phyloP scores from a whole-genome alignment of 345 rosid species.

The Combretum micranthum region DNA sequence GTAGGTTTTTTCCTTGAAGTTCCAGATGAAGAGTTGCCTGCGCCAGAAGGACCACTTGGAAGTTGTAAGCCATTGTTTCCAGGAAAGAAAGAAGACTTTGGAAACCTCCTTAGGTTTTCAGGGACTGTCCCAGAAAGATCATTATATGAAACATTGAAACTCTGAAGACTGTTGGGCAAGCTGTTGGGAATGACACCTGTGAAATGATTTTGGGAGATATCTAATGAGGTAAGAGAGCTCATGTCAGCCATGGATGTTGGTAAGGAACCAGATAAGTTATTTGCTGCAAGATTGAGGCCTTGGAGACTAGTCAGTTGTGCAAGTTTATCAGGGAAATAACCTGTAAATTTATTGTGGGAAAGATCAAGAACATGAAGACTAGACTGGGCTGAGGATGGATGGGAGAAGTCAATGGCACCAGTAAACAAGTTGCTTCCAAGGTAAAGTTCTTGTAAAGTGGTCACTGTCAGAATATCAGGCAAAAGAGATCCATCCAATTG shows the following conservation, averaged over 20 bases:
- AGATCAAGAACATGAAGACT: slow-evolving; percentile 67
- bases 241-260: slow-evolving; percentile 71
- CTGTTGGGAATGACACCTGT: slow-evolving; percentile 73
- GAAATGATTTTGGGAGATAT: slow-evolving; percentile 73
- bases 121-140: slow-evolving; percentile 90
- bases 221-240: slow-evolving; percentile 55
- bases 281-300: slow-evolving; percentile 67
- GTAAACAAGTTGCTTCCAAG: slow-evolving; percentile 58
- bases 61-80: slow-evolving; percentile 58
- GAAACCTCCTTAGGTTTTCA: slow-evolving; percentile 68
- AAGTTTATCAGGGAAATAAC: slow-evolving; percentile 62
- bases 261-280: slow-evolving; percentile 77
- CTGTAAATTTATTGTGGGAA: slow-evolving; percentile 65
- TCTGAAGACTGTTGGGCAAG: slow-evolving; percentile 46
- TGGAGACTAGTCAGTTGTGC: slow-evolving; percentile 62
- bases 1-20: slow-evolving; percentile 43
- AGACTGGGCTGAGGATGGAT: slow-evolving; percentile 33
- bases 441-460: slow-evolving; percentile 73
- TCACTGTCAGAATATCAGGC: slow-evolving; percentile 46
- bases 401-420: slow-evolving; percentile 48
- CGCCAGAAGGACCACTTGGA: slow-evolving; percentile 45
- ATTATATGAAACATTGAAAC: slow-evolving; percentile 74
- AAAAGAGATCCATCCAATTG: slow-evolving; percentile 59
- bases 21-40: slow-evolving; percentile 29
- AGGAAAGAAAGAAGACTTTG: slow-evolving; percentile 74